Base-by-base conservation (phyloP, 176 grass and related monocot genomes). In the Aegilops longissima region DNA sequence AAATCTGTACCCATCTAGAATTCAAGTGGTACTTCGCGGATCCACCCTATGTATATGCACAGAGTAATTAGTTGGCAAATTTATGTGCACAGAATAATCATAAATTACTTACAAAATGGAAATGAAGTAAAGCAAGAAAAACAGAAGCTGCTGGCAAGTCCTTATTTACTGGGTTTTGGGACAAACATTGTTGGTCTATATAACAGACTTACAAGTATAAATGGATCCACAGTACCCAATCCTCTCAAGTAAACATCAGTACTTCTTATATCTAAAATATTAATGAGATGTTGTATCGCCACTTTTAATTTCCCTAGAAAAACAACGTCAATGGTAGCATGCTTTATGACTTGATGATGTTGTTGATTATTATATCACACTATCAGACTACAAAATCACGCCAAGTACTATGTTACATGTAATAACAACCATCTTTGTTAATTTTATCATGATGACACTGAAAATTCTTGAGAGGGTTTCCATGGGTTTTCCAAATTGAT, bases 1-100 rank as follows among this genome's bases (percentile, higher is more conserved):
- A 99, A 61, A 99, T 93, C 59, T 62, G 90, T 68, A 99, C 71
- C 97, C 97, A 99, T 51, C 86, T 96, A 59, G 97, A 99, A 85
- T 69, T 94, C 85, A 99, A 83, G 73, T 96, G 97, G 73, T 99
- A 99, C 63, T 93, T 99, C 85, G 92, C 84, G 6, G 97, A 92
- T 88, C 97, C 97, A 82, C 94, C 94, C 97, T 99, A 77, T 59
- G 81, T 23, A 87, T 21, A 79, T 85, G 75, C 86, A 90, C 30
- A 83, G 38, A 3, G 72, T 27, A 81, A 84, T 77, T 88, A 73
- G 20, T 66, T 70, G 45, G 42, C 30, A 84, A 13, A 58, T 58
- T 52, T 75, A 47, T 16, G 14, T 85, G 71, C 17, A 11, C 23
- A 47, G n/a, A 36, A 85, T 38, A 82, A 42, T 36, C 36, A 77